phyloP scores from a whole-genome alignment of 129 eudicot genomes.

The Tagetes patula region DNA sequence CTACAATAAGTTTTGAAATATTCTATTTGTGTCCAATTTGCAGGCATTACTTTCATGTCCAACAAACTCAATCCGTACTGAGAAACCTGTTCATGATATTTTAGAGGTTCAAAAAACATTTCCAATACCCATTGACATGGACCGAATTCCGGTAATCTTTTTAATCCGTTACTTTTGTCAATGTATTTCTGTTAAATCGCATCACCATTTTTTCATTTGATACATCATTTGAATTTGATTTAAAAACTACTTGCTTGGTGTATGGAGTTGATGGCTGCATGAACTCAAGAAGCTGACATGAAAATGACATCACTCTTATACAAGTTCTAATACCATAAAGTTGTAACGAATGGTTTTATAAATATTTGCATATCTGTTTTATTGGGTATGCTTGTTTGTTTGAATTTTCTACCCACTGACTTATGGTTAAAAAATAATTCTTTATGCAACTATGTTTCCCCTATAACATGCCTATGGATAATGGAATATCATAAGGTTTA shows the following conservation, averaged over 20 bases:
- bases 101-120: conserved; percentile 64
- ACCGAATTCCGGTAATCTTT: conserved; percentile 55
- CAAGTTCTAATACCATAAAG: too few species aligned
- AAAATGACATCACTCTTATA: too few species aligned
- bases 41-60: conserved; percentile 83
- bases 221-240: not conserved
- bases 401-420: not conserved
- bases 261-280: conserved; percentile 1
- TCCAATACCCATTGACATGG: conserved; percentile 52
- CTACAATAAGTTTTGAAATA: not conserved
- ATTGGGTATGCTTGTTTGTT: too few species aligned
- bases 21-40: conserved; percentile 6
- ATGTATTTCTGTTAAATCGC: conserved; percentile 7
- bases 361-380: too few species aligned
- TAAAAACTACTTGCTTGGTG: not conserved
- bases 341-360: too few species aligned
- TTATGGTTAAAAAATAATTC: not conserved
- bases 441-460: not conserved
- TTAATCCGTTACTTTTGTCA: not conserved
- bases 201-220: not conserved
- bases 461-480: not conserved
- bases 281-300: not conserved
- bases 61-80: conserved; percentile 68
- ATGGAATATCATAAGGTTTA: not conserved
- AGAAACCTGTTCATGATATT: conserved; percentile 54